Base-by-base conservation (phyloP, 2,329 filamentous ascomycete genomes). In the Helminthosporium solani region DNA sequence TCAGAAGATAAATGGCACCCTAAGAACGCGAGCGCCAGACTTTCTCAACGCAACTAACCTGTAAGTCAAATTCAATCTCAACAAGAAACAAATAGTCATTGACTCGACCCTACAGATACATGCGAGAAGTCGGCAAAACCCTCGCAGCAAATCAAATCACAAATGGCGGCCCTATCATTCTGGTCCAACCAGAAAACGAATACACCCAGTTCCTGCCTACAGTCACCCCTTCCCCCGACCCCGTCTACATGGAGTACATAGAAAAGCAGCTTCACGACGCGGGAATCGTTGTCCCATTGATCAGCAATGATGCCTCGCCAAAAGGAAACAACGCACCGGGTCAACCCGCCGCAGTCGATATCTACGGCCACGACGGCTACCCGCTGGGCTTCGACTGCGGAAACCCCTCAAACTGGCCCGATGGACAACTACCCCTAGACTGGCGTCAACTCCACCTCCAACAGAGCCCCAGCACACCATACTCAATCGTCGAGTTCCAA, bases 121-220 rank as follows among this genome's bases (percentile, higher is more conserved):
- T 83, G 53, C 67, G 75, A 6, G 75, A 82, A 7, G 78, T 91
- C 39, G 80, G 79, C 20, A 75, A 76, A 11, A 82, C 84, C 7
- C 85, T 95, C 54, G 86, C 88, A 3, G 81, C 83, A 44, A 83
- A 81, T 0, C 88, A 94, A 58, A 91, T 95, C 59, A 92, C 87
- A 1, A 88, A 91, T 42, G 88, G 87, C 0, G 89, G 89, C 0
- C 88, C 88, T 0, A 78, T 95, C 7, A 88, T 95, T 49, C 72
- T 92, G 1, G 78, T 87, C 33, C 89, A 95, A 64, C 85, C 87
- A 0, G 89, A 95, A 65, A 95, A 94, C 52, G 89, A 94, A 65
- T 91, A 92, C 61, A 83, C 79, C 1, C 68, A 73, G 15, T 75
- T 75, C 1, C 69, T 72, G 14, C 70, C 70, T 3, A 72, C 72